A percentile compares a stretch with the other conserved stretches of the same genome.
Evolutionary conservation across 176 grass and related monocot genomes (phyloP).

Genomic region (Oryza nivara): DNA sequence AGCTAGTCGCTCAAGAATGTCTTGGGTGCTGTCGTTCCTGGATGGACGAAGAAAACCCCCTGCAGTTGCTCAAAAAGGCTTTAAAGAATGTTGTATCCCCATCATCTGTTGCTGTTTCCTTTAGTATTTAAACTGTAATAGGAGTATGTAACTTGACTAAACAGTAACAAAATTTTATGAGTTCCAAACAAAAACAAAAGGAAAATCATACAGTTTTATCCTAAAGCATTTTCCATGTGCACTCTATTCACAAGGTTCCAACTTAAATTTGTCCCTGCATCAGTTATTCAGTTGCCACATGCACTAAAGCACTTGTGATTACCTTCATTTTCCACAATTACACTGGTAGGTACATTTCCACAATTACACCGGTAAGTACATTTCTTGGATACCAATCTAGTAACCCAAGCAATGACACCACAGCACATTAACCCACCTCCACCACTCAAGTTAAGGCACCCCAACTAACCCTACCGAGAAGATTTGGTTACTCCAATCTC

Average conservation of each 20-base stretch:
- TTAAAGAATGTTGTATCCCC: conserved; percentile 14
- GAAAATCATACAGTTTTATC: background rate
- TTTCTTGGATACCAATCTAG: background rate
- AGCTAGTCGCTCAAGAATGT: background rate
- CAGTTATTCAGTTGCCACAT: background rate
- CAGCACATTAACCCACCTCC: background rate
- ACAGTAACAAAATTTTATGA: background rate
- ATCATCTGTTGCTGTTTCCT: background rate
- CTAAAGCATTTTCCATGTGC: background rate
- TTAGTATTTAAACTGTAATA: background rate
- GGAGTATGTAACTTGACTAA: background rate
- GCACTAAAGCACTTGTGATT: background rate
- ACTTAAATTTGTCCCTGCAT: background rate
- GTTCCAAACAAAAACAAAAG: background rate
- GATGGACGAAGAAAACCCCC: background rate
- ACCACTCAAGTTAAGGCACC: background rate
- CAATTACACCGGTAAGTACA: background rate
- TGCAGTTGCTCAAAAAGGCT: background rate
- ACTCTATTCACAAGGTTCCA: background rate
- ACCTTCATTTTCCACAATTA: background rate
- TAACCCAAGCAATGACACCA: background rate
- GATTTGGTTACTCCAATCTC: conserved; percentile 4
- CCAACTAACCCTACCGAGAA: background rate
- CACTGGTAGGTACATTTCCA: background rate
- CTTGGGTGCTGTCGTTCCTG: background rate